phyloP scores from a whole-genome alignment of 306 rosid genomes.

The Casuarina cunninghamiana region DNA sequence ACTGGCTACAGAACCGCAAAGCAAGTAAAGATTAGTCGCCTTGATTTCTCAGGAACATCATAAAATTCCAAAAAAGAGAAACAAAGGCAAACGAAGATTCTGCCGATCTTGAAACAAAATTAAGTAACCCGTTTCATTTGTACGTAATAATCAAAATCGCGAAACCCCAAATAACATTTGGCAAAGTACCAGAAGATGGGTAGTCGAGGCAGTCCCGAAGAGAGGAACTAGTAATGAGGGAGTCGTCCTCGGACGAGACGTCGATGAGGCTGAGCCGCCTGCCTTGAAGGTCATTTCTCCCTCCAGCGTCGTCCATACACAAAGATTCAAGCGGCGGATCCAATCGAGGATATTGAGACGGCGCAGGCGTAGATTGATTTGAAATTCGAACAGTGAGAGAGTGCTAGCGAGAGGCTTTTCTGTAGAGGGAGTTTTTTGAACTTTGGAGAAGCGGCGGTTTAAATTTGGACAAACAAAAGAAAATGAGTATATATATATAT shows the following conservation, averaged over 20 bases:
- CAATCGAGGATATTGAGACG: slow-evolving; percentile 13
- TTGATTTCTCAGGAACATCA: too few relatives aligned
- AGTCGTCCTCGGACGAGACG: slow-evolving; percentile 84
- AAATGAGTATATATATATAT: too few relatives aligned
- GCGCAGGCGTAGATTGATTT: not conserved
- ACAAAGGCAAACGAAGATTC: too few relatives aligned
- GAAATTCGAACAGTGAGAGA: not conserved
- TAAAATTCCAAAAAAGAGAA: not conserved
- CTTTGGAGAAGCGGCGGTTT: slow-evolving; percentile 18
- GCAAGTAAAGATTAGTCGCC: too few relatives aligned
- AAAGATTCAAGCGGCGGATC: slow-evolving; percentile 15
- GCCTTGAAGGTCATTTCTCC: slow-evolving; percentile 30
- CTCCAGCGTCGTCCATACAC: slow-evolving; percentile 29
- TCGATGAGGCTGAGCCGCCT: slow-evolving; percentile 90
- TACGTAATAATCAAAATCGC: too few relatives aligned
- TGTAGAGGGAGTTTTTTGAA: slow-evolving; percentile 7
- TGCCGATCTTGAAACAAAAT: not conserved
- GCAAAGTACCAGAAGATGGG: slow-evolving; percentile 41
- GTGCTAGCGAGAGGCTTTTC: not conserved
- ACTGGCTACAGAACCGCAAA: too few relatives aligned
- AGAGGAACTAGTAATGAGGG: slow-evolving; percentile 65
- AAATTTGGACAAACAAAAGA: not conserved
- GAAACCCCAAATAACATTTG: too few relatives aligned
- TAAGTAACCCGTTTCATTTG: not conserved
- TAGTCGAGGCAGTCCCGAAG: slow-evolving; percentile 22